Evolutionary conservation across 1,284 basidiomycete species (phyloP).

Genomic region (Wolfiporia cocos): DNA sequence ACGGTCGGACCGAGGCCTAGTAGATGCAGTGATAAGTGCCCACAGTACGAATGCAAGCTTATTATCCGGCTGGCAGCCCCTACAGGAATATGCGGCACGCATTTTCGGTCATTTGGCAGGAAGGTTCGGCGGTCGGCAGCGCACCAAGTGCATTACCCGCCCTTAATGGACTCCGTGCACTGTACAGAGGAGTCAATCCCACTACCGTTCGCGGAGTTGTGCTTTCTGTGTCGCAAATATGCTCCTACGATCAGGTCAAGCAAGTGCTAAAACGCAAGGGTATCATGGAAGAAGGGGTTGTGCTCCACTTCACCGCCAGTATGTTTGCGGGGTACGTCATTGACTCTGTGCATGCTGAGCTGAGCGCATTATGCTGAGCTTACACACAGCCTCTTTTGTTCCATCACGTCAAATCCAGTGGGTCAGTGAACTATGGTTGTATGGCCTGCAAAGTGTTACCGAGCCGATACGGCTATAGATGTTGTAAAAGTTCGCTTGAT

Average conservation of each 20-base stretch:
- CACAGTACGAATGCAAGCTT: conserved; percentile 33
- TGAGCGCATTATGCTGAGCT: neutral
- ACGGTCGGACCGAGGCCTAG: neutral
- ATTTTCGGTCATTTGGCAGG: conserved; percentile 27
- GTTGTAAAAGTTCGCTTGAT: conserved; percentile 36
- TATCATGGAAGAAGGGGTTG: conserved; percentile 29
- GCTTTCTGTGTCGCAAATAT: conserved; percentile 32
- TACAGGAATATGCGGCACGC: conserved; percentile 29
- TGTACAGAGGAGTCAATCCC: conserved; percentile 32
- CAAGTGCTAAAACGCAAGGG: conserved; percentile 28
- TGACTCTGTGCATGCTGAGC: neutral
- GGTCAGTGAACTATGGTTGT: conserved; percentile 18
- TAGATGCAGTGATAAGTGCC: neutral
- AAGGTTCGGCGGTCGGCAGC: conserved; percentile 20
- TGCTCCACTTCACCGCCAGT: conserved; percentile 30
- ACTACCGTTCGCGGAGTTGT: conserved; percentile 32
- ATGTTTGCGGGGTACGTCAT: conserved; percentile 29
- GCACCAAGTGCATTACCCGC: conserved; percentile 8
- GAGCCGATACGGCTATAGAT: conserved; percentile 16
- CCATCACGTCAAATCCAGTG: conserved; percentile 34
- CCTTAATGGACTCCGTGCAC: conserved; percentile 24
- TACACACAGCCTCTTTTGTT: conserved; percentile 27
- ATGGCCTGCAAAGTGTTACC: neutral
- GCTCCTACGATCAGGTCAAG: conserved; percentile 35
- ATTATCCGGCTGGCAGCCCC: conserved; percentile 29